Evolutionary conservation across 768 basidiomycete species (phyloP), one percentile per base, ranked within the genome.

Genomic region (Mycena venus): DNA sequence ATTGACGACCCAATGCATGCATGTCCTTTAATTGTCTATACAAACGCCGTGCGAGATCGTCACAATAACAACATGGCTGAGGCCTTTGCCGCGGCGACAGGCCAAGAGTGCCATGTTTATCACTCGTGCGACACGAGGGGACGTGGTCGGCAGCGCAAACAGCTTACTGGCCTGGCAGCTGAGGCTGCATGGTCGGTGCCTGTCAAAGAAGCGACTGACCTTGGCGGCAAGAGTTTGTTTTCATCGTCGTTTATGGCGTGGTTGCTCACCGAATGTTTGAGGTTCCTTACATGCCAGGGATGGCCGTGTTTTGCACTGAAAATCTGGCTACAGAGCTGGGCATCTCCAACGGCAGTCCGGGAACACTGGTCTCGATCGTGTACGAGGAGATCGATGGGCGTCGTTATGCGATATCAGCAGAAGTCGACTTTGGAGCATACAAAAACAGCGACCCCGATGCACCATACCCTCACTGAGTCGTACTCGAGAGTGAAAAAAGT

Each of bases 1-100:
- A 60, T 69, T 27, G 47, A 69, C 56, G 47, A 60, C 17, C 64
- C 49, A 40, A 36, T 6, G 34, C 49, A n/a, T 29, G 64, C 64
- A 14, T 66, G 64, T 66, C 64, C 64, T 25, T 40, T 66, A 9
- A 66, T 66, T 11, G 49, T 66, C 5, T 66, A 66, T 40, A 66
- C 64, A 25, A 66, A 66, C 23, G 68, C n/a, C 14, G 68, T 34
- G 9, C 68, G 68, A 61, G 68, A 69, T 61, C 23, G 32, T 10
- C 68, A 68, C 19, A 47, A 47, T 47, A 47, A 21, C 44, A 47
- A 47, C 44, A 47, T 47, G 44, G 44, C 44, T 47, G 44, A 47
- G 44, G 44, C 44, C 44, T 47, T 47, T 21, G 44, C 44, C n/a
- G 19, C 44, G 17, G 44, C 44, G 44, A 47, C 44, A 47, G 44